Evolutionary conservation across 306 rosid species (phyloP).

Genomic region (Cucumis hystrix): DNA sequence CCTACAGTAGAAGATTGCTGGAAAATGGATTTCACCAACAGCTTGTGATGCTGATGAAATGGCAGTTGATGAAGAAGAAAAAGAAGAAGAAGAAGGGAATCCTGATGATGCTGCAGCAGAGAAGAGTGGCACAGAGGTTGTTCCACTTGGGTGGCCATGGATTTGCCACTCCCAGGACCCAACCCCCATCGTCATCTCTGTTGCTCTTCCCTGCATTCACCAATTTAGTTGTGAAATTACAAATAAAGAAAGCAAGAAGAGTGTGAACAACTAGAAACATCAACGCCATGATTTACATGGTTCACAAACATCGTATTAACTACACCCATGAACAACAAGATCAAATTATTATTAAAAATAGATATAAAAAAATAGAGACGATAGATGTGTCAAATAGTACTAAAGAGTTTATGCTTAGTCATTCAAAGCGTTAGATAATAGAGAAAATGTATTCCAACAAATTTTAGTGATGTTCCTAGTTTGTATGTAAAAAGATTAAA

Average conservation of each 20-base stretch:
- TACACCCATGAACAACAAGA: too few relatives aligned
- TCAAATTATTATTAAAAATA: too few relatives aligned
- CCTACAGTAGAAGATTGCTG: conserved; percentile 16
- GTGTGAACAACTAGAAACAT: too few relatives aligned
- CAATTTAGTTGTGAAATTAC: too few relatives aligned
- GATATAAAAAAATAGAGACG: too few relatives aligned
- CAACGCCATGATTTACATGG: too few relatives aligned
- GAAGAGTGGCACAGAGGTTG: conserved; percentile 41
- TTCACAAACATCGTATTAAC: too few relatives aligned
- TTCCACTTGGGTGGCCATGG: conserved; percentile 38
- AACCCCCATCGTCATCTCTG: conserved; percentile 48
- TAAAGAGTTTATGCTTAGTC: too few relatives aligned
- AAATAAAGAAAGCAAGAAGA: too few relatives aligned
- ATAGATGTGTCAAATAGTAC: rapidly evolving
- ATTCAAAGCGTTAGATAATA: too few relatives aligned
- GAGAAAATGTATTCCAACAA: neutral
- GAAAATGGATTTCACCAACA: conserved; percentile 39
- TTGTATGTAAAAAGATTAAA: neutral
- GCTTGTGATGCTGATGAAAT: conserved; percentile 33
- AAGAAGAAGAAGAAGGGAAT: conserved; percentile 44
- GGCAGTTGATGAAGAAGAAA: conserved; percentile 17
- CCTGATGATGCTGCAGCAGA: conserved; percentile 99
- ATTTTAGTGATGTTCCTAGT: neutral
- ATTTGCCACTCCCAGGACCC: conserved; percentile 53
- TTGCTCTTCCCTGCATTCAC: conserved; percentile 52